Percentiles rank a stretch among this genome's conserved stretches.
These are phyloP conservation scores for Trichothecium roseum DNA, from an alignment of 2,329 filamentous ascomycete genomes.

Conservation along the genomic window DNA sequence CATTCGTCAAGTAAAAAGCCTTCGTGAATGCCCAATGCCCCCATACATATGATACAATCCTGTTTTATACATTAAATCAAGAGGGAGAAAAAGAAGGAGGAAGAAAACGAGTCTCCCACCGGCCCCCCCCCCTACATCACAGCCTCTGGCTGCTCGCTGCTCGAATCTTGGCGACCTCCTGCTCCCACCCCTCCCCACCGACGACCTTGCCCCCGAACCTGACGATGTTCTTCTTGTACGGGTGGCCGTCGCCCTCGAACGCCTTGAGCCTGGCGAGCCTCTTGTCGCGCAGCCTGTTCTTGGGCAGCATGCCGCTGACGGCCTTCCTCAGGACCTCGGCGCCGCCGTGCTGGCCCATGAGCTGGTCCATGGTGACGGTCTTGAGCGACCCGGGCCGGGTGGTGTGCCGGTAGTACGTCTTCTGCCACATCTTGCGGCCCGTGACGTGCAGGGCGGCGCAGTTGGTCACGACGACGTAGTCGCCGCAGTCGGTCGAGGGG, in stretches of 20 bases:
- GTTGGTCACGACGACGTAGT: constrained; percentile 92
- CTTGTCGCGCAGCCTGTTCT: constrained; percentile 86
- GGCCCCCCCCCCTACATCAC: constrained; percentile 24
- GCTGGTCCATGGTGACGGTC: constrained; percentile 84
- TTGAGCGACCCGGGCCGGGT: constrained; percentile 81
- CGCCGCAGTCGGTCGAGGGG: constrained; percentile 94
- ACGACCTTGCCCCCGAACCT: constrained; percentile 54
- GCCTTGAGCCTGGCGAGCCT: constrained; percentile 83
- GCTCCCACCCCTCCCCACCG: constrained; percentile 42
- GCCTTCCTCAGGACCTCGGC: constrained; percentile 84
- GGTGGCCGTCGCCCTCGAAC: constrained; percentile 87
- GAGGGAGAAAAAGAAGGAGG: neutral
- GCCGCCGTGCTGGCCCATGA: constrained; percentile 91
- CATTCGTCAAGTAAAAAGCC: too few relatives aligned
- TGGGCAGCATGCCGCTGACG: constrained; percentile 94
- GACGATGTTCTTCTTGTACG: constrained; percentile 81
- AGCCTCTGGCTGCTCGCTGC: constrained; percentile 38
- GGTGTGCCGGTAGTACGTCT: constrained; percentile 91
- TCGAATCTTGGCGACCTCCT: constrained; percentile 38
- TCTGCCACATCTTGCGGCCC: constrained; percentile 86
- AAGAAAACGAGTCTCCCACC: neutral
- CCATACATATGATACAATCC: constrained; percentile 3
- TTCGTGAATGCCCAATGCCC: neutral
- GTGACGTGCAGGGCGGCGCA: constrained; percentile 82
- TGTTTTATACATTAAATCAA: neutral